phyloP scores from a whole-genome alignment of 768 basidiomycete genomes.

The Coprinopsis cinerea region DNA sequence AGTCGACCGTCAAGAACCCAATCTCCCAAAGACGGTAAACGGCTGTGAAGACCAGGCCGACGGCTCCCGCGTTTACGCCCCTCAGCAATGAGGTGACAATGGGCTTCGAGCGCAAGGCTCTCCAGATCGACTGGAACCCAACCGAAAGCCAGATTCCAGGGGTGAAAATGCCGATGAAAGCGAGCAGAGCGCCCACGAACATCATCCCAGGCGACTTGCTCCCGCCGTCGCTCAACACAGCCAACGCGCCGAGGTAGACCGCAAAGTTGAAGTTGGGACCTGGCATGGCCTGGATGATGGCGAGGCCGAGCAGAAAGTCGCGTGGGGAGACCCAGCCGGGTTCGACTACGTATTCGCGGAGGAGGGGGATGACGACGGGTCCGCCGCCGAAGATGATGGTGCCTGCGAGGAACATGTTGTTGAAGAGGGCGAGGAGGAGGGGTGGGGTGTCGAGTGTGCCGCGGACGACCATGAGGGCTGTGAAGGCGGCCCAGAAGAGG shows the following conservation, averaged over 20 bases:
- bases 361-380: constrained; percentile 50
- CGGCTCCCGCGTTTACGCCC: constrained; percentile 37
- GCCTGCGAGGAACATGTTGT: constrained; percentile 42
- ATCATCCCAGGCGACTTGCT: constrained; percentile 23
- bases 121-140: constrained; percentile 32
- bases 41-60: constrained; percentile 36
- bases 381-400: constrained; percentile 49
- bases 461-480: constrained; percentile 24
- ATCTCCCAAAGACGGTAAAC: constrained; percentile 36
- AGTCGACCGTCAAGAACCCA: constrained; percentile 26
- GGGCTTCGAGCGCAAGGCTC: constrained; percentile 23
- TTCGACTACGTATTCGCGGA: constrained; percentile 45
- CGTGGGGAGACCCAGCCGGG: constrained; percentile 46
- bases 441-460: constrained; percentile 20
- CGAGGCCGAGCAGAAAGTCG: constrained; percentile 50
- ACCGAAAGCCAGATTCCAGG: constrained; percentile 37
- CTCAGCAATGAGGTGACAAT: constrained; percentile 27
- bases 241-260: constrained; percentile 45
- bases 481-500: constrained; percentile 23
- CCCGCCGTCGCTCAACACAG: constrained; percentile 19
- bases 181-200: constrained; percentile 40
- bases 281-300: constrained; percentile 42
- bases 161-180: constrained; percentile 43
- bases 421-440: constrained; percentile 31
- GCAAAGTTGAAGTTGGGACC: constrained; percentile 56